Evolutionary conservation across 257 asterid genomes (phyloP), one percentile per base, ranked within the genome.

Genomic region (Hygrophila difformis): DNA sequence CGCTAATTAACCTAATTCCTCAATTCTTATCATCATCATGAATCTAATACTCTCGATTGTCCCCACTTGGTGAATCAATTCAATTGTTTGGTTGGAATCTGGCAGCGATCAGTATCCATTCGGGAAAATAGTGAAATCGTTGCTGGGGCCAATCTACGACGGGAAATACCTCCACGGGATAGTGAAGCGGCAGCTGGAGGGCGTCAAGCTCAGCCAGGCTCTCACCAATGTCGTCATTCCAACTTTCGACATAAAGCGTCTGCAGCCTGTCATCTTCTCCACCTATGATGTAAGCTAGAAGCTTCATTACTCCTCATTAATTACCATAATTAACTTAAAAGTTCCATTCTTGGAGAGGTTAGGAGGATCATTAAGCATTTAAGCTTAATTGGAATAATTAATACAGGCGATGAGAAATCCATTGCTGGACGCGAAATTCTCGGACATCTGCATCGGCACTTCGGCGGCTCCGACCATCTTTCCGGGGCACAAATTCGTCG

Each of bases 211-310:
- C 40, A 66, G 73, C 39, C 68, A 79, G 28, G 67, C 94, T 0
- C 49, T 79, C 22, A 79, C 94, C 1, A 66, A 83, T 39, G 76
- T 76, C 18, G 70, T 83, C 18, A 74, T 83, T 23, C 91, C 94
- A 6, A 66, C 94, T 29, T 83, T 83, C 26, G 94, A 79, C 38
- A 74, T 83, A 9, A 72, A 70, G 61, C 41, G 54, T 6, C 15
- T 79, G 36, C 94, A 83, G 65, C 94, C 92, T 2, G 76, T 73
- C 1, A 61, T 82, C 12, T 82, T 82, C 58, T 67, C 82, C 5
- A 57, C 79, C 0, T 70, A 51, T 47, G 72, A 77, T 79, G 85
- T 76, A 11, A 2, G 1, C 13, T 19, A 3, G n/a, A n/a, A n/a
- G n/a, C n/a, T n/a, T n/a, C n/a, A n/a, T n/a, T n/a, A n/a, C n/a